Percentiles rank a stretch among this genome's conserved stretches.
Conservation (phyloP, 2,329 filamentous ascomycete species). For the Penicillium brevicompactum region DNA sequence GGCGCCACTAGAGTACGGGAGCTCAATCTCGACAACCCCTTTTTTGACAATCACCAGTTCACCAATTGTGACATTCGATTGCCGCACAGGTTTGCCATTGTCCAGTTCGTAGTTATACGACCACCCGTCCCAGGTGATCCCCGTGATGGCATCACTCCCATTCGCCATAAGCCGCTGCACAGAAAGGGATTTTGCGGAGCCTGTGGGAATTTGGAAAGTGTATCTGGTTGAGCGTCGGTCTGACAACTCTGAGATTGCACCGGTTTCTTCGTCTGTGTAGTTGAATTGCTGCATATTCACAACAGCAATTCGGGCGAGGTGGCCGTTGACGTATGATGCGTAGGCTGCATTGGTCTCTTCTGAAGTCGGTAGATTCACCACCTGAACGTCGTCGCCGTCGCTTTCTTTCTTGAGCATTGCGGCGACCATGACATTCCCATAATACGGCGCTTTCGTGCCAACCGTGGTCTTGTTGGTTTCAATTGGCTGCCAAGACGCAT, state of each 20-base stretch:
- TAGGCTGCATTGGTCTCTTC: conserved; percentile 55
- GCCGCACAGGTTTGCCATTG: conserved; percentile 54
- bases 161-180: conserved; percentile 60
- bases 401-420: conserved; percentile 47
- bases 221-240: conserved; percentile 26
- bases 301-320: conserved; percentile 54
- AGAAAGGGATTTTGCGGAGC: conserved; percentile 24
- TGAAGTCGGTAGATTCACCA: conserved; percentile 52
- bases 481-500: conserved; percentile 63
- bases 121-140: conserved; percentile 63
- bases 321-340: conserved; percentile 53
- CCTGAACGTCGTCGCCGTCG: conserved; percentile 46
- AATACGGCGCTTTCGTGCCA: conserved; percentile 66
- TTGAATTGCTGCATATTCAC: conserved; percentile 64
- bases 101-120: conserved; percentile 65
- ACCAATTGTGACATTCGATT: conserved; percentile 58
- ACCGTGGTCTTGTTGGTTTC: conserved; percentile 51
- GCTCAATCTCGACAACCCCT: conserved; percentile 35
- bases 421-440: conserved; percentile 62
- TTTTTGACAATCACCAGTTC: conserved; percentile 43
- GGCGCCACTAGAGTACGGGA: conserved; percentile 30
- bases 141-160: conserved; percentile 65
- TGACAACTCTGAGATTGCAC: conserved; percentile 29
- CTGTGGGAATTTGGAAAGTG: conserved; percentile 26
- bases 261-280: conserved; percentile 50